Percentiles rank a stretch among this genome's conserved stretches.
Evolutionary conservation across 1,284 basidiomycete species (phyloP).

Genomic region (Boletus semigastroideus): DNA sequence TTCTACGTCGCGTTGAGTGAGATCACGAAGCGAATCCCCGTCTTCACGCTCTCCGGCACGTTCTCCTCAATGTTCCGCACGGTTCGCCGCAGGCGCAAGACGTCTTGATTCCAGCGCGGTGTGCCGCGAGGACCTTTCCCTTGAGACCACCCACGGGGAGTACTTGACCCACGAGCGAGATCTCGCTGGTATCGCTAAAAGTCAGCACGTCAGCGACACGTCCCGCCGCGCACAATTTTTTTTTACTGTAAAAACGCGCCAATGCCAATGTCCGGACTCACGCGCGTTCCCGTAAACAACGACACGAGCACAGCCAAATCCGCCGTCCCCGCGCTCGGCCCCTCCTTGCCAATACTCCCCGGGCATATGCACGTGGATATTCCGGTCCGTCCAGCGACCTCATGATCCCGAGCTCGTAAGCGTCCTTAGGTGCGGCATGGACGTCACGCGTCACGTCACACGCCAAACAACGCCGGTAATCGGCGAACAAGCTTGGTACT

Average conservation of each 20-base stretch:
- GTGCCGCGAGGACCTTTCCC: conserved; percentile 94
- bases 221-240: no score
- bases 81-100: conserved; percentile 83
- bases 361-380: conserved; percentile 94
- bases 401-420: conserved; percentile 86
- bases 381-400: conserved; percentile 69
- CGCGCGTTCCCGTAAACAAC: conserved; percentile 80
- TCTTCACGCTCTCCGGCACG: conserved; percentile 92
- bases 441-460: no score
- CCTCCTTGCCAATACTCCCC: conserved; percentile 98
- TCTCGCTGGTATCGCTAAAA: conserved; percentile 96
- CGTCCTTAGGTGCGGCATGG: no score
- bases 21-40: conserved; percentile 88
- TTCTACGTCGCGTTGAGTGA: no score
- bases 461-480: no score
- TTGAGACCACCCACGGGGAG: conserved; percentile 92
- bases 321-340: conserved; percentile 94
- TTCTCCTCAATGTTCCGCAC: conserved; percentile 94
- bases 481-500: no score
- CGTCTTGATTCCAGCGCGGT: conserved; percentile 90
- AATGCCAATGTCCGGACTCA: conserved; percentile 90
- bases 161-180: conserved; percentile 90
- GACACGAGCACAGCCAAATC: conserved; percentile 90
- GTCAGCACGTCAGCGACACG: no score
- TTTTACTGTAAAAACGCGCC: no score